These are phyloP conservation scores for Hymenochaete sp. DNA, from an alignment of 1,284 basidiomycete genomes.

Conservation along the genomic window DNA sequence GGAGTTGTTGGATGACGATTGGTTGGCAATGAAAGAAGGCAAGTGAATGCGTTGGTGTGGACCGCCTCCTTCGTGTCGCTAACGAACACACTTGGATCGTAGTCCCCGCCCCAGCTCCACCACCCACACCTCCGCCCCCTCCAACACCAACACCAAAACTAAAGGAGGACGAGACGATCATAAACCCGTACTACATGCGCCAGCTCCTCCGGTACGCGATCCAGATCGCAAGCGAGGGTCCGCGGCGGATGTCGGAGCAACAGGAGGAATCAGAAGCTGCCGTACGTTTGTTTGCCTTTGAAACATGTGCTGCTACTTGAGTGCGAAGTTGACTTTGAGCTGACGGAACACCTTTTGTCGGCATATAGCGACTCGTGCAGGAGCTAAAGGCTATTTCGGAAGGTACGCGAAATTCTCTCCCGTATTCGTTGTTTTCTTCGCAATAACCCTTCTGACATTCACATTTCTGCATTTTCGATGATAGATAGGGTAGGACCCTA, in stretches of 20 bases:
- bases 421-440: too few species aligned
- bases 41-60: neutral
- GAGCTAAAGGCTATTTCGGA: constrained; percentile 4
- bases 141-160: constrained; percentile 23
- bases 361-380: constrained; percentile 8
- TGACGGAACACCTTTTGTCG: too few species aligned
- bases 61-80: neutral
- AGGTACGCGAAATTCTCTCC: too few species aligned
- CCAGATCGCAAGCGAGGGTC: constrained; percentile 2
- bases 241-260: neutral
- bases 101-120: neutral
- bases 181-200: constrained; percentile 66
- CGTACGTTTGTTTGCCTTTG: too few species aligned
- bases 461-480: too few species aligned
- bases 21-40: constrained; percentile 44
- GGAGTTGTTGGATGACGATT: constrained; percentile 55
- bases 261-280: constrained; percentile 6
- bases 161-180: constrained; percentile 53
- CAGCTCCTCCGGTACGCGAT: constrained; percentile 63
- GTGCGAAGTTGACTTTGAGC: neutral
- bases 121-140: constrained; percentile 2
- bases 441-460: too few species aligned
- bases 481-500: too few species aligned
- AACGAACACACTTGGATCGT: neutral
- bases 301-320: too few species aligned